Base-by-base conservation (phyloP, 257 asterid genomes). In the Solanum medicagineum region DNA sequence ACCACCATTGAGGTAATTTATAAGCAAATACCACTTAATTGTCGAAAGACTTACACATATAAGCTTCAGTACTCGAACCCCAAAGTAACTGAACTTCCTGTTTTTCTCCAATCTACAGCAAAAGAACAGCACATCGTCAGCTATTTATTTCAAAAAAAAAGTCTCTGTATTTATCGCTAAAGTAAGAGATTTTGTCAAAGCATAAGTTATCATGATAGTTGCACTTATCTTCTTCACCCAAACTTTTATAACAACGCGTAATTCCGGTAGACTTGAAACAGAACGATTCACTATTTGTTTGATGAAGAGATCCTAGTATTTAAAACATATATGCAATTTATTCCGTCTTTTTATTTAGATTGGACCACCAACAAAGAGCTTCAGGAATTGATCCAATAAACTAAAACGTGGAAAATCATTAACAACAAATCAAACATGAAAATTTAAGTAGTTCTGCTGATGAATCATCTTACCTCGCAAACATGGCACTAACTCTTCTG, bases 401-500 rank as follows among this genome's bases (percentile, higher is more conserved):
- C 80, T 71, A 49, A 20, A 20, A 40, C 8, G n/a, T 40, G 9
- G 36, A 12, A 44, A 73, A 73, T 73, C 56, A 44, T 73, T 73
- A 44, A n/a, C 29, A 45, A 74, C 57, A 73, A 73, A 45, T 45
- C 57, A 44, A 44, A 74, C 15, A 74, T 75, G 62, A 15, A 24
- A 75, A 22, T 24, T n/a, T 74, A 14, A 47, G 55, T 20, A 71
- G 80, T 47, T 71, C 36, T 44, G 36, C 22, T 13, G 49, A 74
- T 47, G 47, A 47, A 84, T 19, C 1, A 47, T 19, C 68, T 53
- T 82, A 93, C 98, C 94, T 90, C 15, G 91, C 90, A 84, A 94
- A 94, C 94, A 94, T 87, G 24, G 89, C 83, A 77, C 98, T 92
- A 75, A 91, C 98, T 90, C 98, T 88, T 79, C 94, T 86, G 85